A percentile compares a stretch with the other conserved stretches of the same genome.
phyloP scores from a whole-genome alignment of 352 stramenopile genomes.

The Phytophthora lateralis region DNA sequence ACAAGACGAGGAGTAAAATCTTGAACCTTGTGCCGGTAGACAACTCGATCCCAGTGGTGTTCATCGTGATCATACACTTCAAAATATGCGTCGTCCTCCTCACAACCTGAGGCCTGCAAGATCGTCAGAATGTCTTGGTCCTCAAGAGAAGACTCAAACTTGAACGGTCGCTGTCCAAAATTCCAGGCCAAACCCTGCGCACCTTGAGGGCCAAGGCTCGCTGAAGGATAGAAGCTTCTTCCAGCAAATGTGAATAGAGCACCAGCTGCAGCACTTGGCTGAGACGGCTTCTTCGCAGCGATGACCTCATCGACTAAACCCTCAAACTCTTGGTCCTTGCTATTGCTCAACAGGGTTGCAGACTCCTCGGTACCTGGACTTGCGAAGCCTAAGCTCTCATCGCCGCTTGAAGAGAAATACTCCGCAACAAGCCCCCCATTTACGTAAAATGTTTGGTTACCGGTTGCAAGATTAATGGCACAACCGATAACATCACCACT shows the following conservation, averaged over 20 bases:
- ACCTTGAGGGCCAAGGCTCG: constrained; percentile 56
- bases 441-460: constrained; percentile 61
- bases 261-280: neutral
- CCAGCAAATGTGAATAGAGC: neutral
- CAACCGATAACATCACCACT: constrained; percentile 68
- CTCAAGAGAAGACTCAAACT: constrained; percentile 37
- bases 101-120: constrained; percentile 32
- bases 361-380: neutral
- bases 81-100: constrained; percentile 45
- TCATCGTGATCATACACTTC: constrained; percentile 67
- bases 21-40: constrained; percentile 68
- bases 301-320: constrained; percentile 54
- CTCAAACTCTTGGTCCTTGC: constrained; percentile 43
- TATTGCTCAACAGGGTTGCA: constrained; percentile 3
- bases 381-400: neutral
- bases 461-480: constrained; percentile 32
- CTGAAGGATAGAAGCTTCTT: constrained; percentile 33
- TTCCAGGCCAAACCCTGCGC: constrained; percentile 77
- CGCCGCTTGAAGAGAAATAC: neutral
- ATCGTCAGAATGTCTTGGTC: constrained; percentile 36
- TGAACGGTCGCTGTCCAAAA: constrained; percentile 67
- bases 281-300: constrained; percentile 8
- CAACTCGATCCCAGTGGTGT: constrained; percentile 52
- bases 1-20: constrained; percentile 54
- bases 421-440: constrained; percentile 52